These are phyloP conservation scores for Luffa aegyptiaca DNA, from an alignment of 306 rosid genomes.

Conservation along the genomic window DNA sequence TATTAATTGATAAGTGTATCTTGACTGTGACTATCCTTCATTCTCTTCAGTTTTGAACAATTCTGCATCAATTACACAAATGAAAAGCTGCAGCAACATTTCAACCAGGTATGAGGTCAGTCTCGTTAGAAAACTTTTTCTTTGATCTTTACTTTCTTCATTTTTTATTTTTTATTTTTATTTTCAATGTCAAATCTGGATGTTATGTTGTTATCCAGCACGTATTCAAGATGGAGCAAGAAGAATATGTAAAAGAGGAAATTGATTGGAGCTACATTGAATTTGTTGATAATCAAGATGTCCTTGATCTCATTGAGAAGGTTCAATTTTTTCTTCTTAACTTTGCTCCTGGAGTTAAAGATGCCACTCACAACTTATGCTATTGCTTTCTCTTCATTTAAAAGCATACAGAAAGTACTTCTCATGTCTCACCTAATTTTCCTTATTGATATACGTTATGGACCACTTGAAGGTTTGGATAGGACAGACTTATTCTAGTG, in stretches of 20 bases:
- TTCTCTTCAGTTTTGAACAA: constrained; percentile 78
- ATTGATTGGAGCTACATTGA: constrained; percentile 91
- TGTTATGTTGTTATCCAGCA: constrained; percentile 48
- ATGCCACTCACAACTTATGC: neutral
- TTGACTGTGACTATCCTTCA: constrained; percentile 11
- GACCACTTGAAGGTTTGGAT: neutral
- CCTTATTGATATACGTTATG: neutral
- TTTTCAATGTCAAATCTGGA: constrained; percentile 26
- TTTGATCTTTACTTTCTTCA: neutral
- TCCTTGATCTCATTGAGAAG: constrained; percentile 89
- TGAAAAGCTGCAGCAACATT: constrained; percentile 97
- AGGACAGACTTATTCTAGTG: neutral
- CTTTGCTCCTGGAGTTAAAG: neutral
- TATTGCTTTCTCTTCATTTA: neutral
- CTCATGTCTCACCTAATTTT: neutral
- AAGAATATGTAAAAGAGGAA: constrained; percentile 66
- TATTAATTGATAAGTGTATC: constrained; percentile 5
- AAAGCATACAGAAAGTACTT: neutral
- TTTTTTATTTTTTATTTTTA: neutral
- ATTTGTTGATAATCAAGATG: constrained; percentile 83
- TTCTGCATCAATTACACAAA: constrained; percentile 81
- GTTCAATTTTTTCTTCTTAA: constrained; percentile 21
- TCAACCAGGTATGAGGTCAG: constrained; percentile 99
- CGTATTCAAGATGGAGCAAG: constrained; percentile 95
- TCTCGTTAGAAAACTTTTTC: constrained; percentile 39